A percentile compares a stretch with the other conserved stretches of the same genome.
phyloP scores from a whole-genome alignment of 805 yeast genomes.

The Lipomyces sp. region DNA sequence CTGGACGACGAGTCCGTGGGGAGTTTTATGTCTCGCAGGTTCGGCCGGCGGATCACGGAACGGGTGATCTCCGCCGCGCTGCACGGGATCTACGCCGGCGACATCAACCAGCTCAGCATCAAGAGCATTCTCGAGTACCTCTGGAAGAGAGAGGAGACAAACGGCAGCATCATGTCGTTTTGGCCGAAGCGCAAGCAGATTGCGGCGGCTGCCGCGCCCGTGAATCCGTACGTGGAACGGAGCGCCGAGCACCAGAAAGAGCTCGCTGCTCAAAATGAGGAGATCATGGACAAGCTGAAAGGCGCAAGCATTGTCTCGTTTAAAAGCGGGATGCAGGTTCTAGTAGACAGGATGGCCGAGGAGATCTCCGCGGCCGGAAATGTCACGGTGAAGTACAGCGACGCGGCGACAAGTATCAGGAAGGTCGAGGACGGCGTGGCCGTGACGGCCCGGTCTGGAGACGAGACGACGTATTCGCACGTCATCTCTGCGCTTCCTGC shows the following conservation, averaged over 20 bases:
- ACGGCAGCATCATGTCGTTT: conserved; percentile 13
- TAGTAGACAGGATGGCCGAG: conserved; percentile 3
- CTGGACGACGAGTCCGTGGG: conserved; percentile 67
- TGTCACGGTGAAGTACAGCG: conserved; percentile 3
- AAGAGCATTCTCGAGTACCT: conserved; percentile 12
- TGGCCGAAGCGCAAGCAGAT: conserved; percentile 1
- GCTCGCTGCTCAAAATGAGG: conserved; percentile 37
- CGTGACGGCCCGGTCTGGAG: conserved; percentile 12
- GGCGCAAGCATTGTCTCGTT: conserved; percentile 21
- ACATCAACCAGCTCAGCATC: conserved; percentile 59
- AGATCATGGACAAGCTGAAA: conserved; percentile 2
- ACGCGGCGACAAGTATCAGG: conserved; percentile 3
- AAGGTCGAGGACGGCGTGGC: conserved; percentile 13
- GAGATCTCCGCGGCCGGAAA: neutral
- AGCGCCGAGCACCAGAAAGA: neutral
- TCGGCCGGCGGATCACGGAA: conserved; percentile 52
- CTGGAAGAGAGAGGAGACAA: conserved; percentile 15
- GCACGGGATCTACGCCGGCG: conserved; percentile 93
- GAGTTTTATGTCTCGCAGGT: conserved; percentile 62
- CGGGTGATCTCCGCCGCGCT: conserved; percentile 75
- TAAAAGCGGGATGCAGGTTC: conserved; percentile 17
- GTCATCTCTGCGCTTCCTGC: conserved; percentile 37
- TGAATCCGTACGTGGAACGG: neutral
- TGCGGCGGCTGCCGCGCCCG: neutral
- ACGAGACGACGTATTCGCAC: conserved; percentile 8